Conservation (phyloP, 305 asterid species). For the Withania somnifera region DNA sequence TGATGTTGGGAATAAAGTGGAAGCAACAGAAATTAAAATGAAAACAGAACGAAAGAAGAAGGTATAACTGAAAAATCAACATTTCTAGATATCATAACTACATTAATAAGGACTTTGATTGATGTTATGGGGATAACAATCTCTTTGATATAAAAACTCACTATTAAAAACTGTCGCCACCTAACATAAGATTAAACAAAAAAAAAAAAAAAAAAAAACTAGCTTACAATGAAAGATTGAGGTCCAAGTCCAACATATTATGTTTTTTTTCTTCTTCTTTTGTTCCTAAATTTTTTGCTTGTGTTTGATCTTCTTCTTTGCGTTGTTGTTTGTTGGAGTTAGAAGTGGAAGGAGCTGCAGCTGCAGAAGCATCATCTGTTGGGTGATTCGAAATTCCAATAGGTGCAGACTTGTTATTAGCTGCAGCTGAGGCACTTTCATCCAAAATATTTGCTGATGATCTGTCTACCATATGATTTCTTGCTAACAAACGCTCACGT, state of each 20-base stretch:
- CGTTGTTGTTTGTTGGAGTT: neutral
- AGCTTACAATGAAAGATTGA: constrained; percentile 25
- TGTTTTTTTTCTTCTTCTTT: neutral
- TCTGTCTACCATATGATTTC: neutral
- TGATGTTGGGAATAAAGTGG: neutral
- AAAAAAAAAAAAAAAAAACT: neutral
- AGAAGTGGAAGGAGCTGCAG: constrained; percentile 1
- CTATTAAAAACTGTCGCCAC: too few relatives aligned
- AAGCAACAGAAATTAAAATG: neutral
- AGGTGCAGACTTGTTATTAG: neutral
- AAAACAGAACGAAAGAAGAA: neutral
- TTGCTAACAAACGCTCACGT: constrained; percentile 8
- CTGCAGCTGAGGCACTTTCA: neutral
- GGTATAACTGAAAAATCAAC: neutral
- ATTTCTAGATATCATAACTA: neutral
- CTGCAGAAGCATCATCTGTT: neutral
- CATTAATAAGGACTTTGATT: neutral
- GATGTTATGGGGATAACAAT: neutral
- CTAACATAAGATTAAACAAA: neutral
- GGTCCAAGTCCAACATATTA: constrained; percentile 18
- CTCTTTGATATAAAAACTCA: too few relatives aligned
- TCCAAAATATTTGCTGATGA: neutral
- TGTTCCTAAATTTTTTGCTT: neutral
- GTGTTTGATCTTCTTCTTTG: too few relatives aligned
- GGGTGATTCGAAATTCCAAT: constrained; percentile 10